Percentiles rank a stretch among this genome's conserved stretches.
Evolutionary conservation across 2,329 filamentous ascomycete genomes (phyloP).

Genomic region (Corynespora cassiicola): DNA sequence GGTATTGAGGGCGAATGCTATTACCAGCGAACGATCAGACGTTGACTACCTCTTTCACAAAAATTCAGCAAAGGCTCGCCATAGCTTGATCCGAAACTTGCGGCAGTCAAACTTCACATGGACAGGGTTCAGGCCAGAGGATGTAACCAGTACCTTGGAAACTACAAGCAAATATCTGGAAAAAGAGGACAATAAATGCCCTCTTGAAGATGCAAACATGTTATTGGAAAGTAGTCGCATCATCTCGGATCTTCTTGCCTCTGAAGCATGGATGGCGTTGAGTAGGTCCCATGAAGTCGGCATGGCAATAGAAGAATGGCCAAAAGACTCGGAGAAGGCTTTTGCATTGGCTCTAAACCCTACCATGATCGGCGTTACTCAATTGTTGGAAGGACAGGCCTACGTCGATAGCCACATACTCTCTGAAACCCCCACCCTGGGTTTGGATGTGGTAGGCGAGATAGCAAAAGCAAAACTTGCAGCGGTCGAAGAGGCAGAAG

Average conservation of each 20-base stretch:
- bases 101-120: slow-evolving; percentile 88
- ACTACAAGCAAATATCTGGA: slow-evolving; percentile 72
- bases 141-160: slow-evolving; percentile 70
- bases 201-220: slow-evolving; percentile 64
- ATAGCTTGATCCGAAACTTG: slow-evolving; percentile 76
- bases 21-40: slow-evolving; percentile 85
- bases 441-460: slow-evolving; percentile 34
- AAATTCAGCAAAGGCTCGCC: slow-evolving; percentile 70
- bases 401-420: slow-evolving; percentile 54
- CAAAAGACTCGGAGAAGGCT: slow-evolving; percentile 61
- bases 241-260: slow-evolving; percentile 66
- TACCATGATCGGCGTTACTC: slow-evolving; percentile 64
- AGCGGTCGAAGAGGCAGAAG: slow-evolving; percentile 29
- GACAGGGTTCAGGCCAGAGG: slow-evolving; percentile 71
- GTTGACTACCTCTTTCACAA: slow-evolving; percentile 89
- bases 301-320: slow-evolving; percentile 72
- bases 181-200: slow-evolving; percentile 66
- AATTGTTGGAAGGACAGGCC: slow-evolving; percentile 62
- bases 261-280: slow-evolving; percentile 69
- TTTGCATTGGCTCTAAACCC: slow-evolving; percentile 71
- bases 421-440: slow-evolving; percentile 29
- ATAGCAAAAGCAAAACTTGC: slow-evolving; percentile 31
- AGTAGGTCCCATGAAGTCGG: slow-evolving; percentile 79
- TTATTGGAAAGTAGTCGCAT: slow-evolving; percentile 71
- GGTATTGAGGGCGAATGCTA: slow-evolving; percentile 82